Evolutionary conservation across 441 rosid genomes (phyloP).

Genomic region (Arabidopsis hybrid): DNA sequence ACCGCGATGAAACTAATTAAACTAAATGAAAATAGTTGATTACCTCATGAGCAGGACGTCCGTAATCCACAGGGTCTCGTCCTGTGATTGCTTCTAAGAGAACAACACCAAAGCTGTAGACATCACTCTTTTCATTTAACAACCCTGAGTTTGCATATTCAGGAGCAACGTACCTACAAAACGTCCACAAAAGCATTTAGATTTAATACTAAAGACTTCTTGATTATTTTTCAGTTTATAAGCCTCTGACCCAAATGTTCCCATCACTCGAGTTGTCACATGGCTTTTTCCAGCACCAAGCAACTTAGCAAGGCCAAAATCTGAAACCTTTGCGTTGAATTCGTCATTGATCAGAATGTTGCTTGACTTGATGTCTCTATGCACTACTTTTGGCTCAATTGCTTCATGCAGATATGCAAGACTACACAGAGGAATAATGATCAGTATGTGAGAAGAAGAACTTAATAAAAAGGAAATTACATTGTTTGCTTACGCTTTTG

Average conservation of each 20-base stretch:
- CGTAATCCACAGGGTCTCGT: slow-evolving; percentile 96
- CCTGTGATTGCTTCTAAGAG: slow-evolving; percentile 91
- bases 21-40: background rate
- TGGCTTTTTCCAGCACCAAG: slow-evolving; percentile 95
- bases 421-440: slow-evolving; percentile 51
- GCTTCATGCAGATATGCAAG: slow-evolving; percentile 98
- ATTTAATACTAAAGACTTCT: slow-evolving; percentile 9
- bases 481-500: slow-evolving; percentile 79
- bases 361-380: slow-evolving; percentile 95
- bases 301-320: slow-evolving; percentile 96
- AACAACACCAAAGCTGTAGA: slow-evolving; percentile 93
- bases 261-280: slow-evolving; percentile 98
- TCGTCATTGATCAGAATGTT: slow-evolving; percentile 88
- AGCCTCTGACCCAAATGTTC: slow-evolving; percentile 80
- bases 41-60: slow-evolving; percentile 89
- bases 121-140: slow-evolving; percentile 96
- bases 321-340: slow-evolving; percentile 93
- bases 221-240: background rate
- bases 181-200: slow-evolving; percentile 28
- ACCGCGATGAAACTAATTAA: slow-evolving; percentile 1
- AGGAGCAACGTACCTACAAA: slow-evolving; percentile 88
- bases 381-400: slow-evolving; percentile 98
- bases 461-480: background rate
- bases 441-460: slow-evolving; percentile 24
- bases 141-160: slow-evolving; percentile 97